Evolutionary conservation across 2,329 filamentous ascomycete genomes (phyloP).

Genomic region (Hymenoscyphus salicellus): DNA sequence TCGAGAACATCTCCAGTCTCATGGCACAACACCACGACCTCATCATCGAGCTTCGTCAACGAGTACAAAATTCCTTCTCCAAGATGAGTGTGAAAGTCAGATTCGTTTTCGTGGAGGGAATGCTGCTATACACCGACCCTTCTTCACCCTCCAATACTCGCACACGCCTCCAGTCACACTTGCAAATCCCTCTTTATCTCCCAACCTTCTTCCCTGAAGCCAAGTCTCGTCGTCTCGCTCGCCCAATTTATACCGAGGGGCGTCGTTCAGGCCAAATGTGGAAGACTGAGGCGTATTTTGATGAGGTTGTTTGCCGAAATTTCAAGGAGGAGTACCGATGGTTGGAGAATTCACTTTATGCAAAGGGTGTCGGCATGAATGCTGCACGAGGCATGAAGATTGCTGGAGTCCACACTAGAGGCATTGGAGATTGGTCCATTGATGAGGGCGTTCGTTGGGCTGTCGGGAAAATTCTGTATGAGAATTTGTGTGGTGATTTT

Average conservation of each 20-base stretch:
- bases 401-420: neutral
- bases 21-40: neutral
- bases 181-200: constrained; percentile 29
- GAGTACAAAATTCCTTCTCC: neutral
- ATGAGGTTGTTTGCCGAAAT: constrained; percentile 30
- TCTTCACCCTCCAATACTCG: neutral
- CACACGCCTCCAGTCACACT: constrained; percentile 3
- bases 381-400: neutral
- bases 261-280: constrained; percentile 30
- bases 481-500: neutral
- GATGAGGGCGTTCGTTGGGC: neutral
- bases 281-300: constrained; percentile 34
- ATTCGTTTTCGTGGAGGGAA: constrained; percentile 25
- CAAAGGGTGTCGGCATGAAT: too few relatives aligned
- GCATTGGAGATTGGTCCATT: neutral
- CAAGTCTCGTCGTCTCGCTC: constrained; percentile 17
- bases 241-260: constrained; percentile 19
- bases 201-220: constrained; percentile 15
- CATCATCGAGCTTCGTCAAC: constrained; percentile 3
- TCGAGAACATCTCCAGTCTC: neutral
- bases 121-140: constrained; percentile 16
- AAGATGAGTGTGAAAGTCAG: neutral
- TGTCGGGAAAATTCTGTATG: neutral
- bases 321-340: constrained; percentile 20
- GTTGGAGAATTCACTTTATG: constrained; percentile 9